phyloP scores from a whole-genome alignment of 2,329 filamentous ascomycete genomes.

The Alternaria novae-zelandiae region DNA sequence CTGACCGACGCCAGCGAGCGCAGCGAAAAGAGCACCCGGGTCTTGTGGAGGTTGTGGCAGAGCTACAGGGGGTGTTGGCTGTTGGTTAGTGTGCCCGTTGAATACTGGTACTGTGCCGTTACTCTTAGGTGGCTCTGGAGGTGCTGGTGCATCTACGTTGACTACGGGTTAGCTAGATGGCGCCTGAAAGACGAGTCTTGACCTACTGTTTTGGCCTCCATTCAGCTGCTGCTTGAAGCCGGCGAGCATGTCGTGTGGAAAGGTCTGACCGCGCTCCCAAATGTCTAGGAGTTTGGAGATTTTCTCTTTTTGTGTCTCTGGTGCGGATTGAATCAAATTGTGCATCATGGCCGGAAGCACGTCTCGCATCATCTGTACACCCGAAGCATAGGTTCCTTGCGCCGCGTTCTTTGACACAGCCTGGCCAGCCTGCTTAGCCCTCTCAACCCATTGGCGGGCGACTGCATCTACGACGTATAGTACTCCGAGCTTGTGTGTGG shows the following conservation, averaged over 20 bases:
- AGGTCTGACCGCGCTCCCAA: slow-evolving; percentile 95
- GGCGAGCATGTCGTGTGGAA: slow-evolving; percentile 78
- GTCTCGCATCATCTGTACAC: slow-evolving; percentile 95
- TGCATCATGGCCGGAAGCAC: slow-evolving; percentile 92
- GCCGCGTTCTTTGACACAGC: slow-evolving; percentile 76
- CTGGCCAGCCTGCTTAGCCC: slow-evolving; percentile 86
- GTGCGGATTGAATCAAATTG: slow-evolving; percentile 88
- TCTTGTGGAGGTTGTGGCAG: slow-evolving; percentile 33
- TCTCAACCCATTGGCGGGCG: slow-evolving; percentile 97
- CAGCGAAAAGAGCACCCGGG: slow-evolving; percentile 41
- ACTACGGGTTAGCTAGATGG: slow-evolving; percentile 16
- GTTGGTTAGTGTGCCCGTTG: slow-evolving; percentile 35
- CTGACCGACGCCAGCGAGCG: slow-evolving; percentile 41
- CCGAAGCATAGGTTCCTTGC: slow-evolving; percentile 92
- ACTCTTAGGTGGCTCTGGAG: slow-evolving; percentile 37
- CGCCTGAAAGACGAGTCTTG: slow-evolving; percentile 29
- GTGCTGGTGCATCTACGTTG: slow-evolving; percentile 27
- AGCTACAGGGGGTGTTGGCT: slow-evolving; percentile 26
- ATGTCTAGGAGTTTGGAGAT: slow-evolving; percentile 95
- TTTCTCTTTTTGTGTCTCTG: slow-evolving; percentile 95
- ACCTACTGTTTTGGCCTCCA: slow-evolving; percentile 70
- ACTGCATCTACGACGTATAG: slow-evolving; percentile 99
- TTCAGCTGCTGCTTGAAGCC: slow-evolving; percentile 83
- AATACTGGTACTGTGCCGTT: slow-evolving; percentile 27
- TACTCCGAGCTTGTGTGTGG: slow-evolving; percentile 96